Conservation (phyloP, 2,329 filamentous ascomycete genomes). For the Tolypocladium sp. region DNA sequence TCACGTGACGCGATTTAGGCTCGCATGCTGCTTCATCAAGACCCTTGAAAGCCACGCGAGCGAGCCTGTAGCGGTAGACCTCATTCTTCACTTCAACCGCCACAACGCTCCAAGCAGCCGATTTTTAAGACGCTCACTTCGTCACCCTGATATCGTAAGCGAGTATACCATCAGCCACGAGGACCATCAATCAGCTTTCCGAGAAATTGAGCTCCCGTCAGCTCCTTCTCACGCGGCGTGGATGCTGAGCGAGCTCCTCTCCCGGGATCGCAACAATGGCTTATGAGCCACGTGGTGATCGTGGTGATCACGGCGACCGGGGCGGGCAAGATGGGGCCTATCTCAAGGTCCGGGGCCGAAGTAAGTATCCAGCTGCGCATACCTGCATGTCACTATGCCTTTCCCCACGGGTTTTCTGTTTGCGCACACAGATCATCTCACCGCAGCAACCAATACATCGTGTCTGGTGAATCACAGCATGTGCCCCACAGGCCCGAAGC, state of each 20-base stretch:
- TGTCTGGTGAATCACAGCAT: not conserved
- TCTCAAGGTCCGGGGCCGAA: constrained; percentile 40
- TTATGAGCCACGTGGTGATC: constrained; percentile 45
- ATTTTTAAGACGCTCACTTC: not conserved
- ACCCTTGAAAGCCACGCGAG: not conserved
- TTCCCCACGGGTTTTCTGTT: not conserved
- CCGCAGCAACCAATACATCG: not conserved
- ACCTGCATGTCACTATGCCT: not conserved
- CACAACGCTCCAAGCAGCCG: not conserved
- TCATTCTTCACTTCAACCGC: not conserved
- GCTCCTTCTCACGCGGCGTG: constrained; percentile 1
- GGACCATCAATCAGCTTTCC: not conserved
- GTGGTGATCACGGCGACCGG: constrained; percentile 33
- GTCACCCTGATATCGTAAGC: not conserved
- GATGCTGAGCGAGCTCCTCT: constrained; percentile 11
- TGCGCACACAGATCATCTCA: not conserved
- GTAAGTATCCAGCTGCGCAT: constrained; percentile 26
- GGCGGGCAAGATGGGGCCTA: constrained; percentile 34
- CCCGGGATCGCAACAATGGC: constrained; percentile 30
- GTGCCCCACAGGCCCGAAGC: not conserved
- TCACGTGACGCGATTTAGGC: not conserved
- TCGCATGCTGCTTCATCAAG: not conserved
- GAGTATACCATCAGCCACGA: not conserved
- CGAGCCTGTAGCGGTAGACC: too few relatives aligned
- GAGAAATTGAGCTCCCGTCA: not conserved